Evolutionary conservation across 306 rosid species (phyloP).

Genomic region (Medicago lupulina): DNA sequence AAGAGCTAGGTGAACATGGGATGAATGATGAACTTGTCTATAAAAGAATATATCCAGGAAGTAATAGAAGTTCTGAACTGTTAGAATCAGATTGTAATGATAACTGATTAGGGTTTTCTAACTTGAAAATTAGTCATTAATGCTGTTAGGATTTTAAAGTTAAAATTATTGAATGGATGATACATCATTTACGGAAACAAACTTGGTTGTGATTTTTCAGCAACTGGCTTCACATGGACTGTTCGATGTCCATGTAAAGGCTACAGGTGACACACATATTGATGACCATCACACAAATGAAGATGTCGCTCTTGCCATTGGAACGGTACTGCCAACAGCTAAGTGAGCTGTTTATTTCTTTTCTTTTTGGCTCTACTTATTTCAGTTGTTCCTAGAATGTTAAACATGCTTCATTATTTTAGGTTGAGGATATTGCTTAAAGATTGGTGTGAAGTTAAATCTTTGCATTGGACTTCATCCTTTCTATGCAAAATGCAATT

Average conservation of each 20-base stretch:
- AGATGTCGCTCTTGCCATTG: conserved; percentile 91
- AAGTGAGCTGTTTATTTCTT: conserved; percentile 29
- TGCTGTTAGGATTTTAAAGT: background rate
- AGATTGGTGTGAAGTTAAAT: conserved; percentile 15
- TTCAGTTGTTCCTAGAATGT: conserved; percentile 17
- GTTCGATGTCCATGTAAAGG: conserved; percentile 81
- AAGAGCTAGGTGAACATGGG: conserved; percentile 13
- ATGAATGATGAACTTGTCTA: conserved; percentile 23
- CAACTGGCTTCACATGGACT: conserved; percentile 95
- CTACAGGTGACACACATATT: conserved; percentile 82
- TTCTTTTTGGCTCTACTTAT: conserved; percentile 26
- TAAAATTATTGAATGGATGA: background rate
- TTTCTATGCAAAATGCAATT: conserved; percentile 25
- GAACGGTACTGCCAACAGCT: conserved; percentile 66
- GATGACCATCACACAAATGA: conserved; percentile 96
- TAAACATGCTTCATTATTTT: background rate
- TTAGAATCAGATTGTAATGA: conserved; percentile 25
- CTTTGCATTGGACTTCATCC: conserved; percentile 23
- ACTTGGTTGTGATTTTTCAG: conserved; percentile 49
- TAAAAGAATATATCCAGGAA: background rate
- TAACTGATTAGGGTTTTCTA: background rate
- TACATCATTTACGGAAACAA: conserved; percentile 14
- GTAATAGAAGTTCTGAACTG: conserved; percentile 1
- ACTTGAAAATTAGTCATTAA: conserved; percentile 7
- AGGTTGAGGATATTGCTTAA: conserved; percentile 15